Evolutionary conservation across 345 rosid genomes (phyloP), one percentile per base, ranked within the genome.

Genomic region (Barbarea vulgaris): DNA sequence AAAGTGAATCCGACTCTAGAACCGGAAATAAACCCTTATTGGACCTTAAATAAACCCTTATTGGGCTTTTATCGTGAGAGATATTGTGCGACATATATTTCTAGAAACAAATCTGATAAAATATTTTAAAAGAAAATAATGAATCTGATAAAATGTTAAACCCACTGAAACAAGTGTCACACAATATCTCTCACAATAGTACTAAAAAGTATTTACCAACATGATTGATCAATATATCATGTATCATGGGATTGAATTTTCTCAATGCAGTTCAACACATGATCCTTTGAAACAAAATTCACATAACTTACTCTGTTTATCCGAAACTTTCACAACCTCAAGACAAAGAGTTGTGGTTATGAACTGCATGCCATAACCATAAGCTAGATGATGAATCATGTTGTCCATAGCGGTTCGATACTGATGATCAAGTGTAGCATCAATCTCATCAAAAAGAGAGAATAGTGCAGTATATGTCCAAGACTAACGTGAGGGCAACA

Each of bases 401-500:
- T 91, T 90, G 56, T 93, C 97, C 6, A 94, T 97, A 24, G 96
- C 96, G 27, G 97, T 94, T 79, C 96, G 78, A 72, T 94, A 91
- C 78, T 94, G 97, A 72, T 96, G 97, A 81, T 94, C 98, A 58
- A 94, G 84, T 22, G 98, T 95, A 0, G 95, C 96, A 48, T 94
- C 98, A 55, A 91, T 94, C 84, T 94, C 97, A 76, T 94, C 98
- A 25, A 90, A 91, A n/a, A 94, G 93, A 85, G 91, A 94, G 73
- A 91, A 88, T n/a, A 95, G 96, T 66, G 98, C 96, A 76, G 98
- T 96, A 84, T 94, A 94, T 94, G 52, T 97, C 95, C 58, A 91
- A 94, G 67, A 94, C 91, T 81, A 91, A 82, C 3, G 98, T 81
- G 69, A 90, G 87, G 25, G 97, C 98, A 51, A 91, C 97, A 42